phyloP scores from a whole-genome alignment of 2,329 filamentous ascomycete species.

The Aureobasidium sp. region DNA sequence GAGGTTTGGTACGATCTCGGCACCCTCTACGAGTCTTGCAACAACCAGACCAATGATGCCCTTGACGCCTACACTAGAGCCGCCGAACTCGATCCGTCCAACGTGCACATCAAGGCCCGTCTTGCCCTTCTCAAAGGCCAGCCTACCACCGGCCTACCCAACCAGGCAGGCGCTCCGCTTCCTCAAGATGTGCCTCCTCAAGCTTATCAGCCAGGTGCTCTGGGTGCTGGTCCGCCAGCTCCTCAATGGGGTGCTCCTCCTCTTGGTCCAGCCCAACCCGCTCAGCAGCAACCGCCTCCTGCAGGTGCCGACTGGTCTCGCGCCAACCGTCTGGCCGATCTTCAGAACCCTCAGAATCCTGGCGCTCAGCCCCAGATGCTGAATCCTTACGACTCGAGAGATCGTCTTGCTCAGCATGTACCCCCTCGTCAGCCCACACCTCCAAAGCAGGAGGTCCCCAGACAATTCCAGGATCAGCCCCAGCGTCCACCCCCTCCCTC shows the following conservation, averaged over 20 bases:
- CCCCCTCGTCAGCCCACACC: slow-evolving; percentile 69
- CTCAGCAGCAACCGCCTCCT: slow-evolving; percentile 55
- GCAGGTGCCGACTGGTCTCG: slow-evolving; percentile 55
- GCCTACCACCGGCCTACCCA: slow-evolving; percentile 58
- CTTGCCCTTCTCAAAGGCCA: slow-evolving; percentile 81
- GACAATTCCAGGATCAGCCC: slow-evolving; percentile 40
- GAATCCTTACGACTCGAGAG: slow-evolving; percentile 76
- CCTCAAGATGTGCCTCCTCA: slow-evolving; percentile 95
- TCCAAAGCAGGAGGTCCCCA: slow-evolving; percentile 49
- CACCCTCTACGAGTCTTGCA: slow-evolving; percentile 95
- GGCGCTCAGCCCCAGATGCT: slow-evolving; percentile 59
- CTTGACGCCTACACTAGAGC: slow-evolving; percentile 92
- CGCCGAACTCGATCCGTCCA: slow-evolving; percentile 84
- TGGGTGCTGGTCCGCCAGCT: slow-evolving; percentile 68
- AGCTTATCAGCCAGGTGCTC: slow-evolving; percentile 76
- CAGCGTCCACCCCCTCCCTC: slow-evolving; percentile 40
- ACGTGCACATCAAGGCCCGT: slow-evolving; percentile 93
- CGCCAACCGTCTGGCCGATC: slow-evolving; percentile 63
- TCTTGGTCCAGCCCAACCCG: slow-evolving; percentile 43
- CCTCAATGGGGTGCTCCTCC: slow-evolving; percentile 84
- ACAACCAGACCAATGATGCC: slow-evolving; percentile 96
- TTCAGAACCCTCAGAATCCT: slow-evolving; percentile 52
- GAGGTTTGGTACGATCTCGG: slow-evolving; percentile 99
- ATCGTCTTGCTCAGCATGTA: slow-evolving; percentile 59
- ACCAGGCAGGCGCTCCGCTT: slow-evolving; percentile 71